Evolutionary conservation across 495 filamentous ascomycete genomes (phyloP).

Genomic region (Penicillium arizonense): DNA sequence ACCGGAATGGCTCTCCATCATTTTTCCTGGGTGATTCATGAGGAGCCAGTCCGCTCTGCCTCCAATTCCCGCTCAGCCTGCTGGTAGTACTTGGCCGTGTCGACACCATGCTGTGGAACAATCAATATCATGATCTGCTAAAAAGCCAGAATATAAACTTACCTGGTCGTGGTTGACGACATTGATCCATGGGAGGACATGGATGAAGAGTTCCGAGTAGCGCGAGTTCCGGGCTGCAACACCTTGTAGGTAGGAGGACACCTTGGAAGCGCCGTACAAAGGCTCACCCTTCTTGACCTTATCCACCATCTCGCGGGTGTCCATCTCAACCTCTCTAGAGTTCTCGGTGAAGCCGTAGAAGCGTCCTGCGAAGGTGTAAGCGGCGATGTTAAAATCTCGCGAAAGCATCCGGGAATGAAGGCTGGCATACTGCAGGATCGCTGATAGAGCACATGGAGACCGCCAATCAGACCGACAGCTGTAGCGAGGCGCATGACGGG

Average conservation of each 20-base stretch:
- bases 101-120: slow-evolving; percentile 75
- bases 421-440: slow-evolving; percentile 60
- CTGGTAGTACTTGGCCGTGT: slow-evolving; percentile 97
- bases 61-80: slow-evolving; percentile 95
- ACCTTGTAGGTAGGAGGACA: slow-evolving; percentile 88
- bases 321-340: slow-evolving; percentile 84
- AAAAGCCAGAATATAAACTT: slow-evolving; percentile 11
- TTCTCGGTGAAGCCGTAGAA: slow-evolving; percentile 97
- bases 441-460: slow-evolving; percentile 78
- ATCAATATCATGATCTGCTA: slow-evolving; percentile 8
- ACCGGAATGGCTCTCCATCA: slow-evolving; percentile 6
- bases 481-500: slow-evolving; percentile 76
- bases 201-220: slow-evolving; percentile 78
- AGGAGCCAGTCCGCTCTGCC: slow-evolving; percentile 54
- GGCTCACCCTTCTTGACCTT: slow-evolving; percentile 89
- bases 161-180: slow-evolving; percentile 92
- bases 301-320: slow-evolving; percentile 97
- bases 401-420: neutral
- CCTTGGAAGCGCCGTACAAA: slow-evolving; percentile 76
- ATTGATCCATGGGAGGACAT: slow-evolving; percentile 93
- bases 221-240: slow-evolving; percentile 89
- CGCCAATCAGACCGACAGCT: slow-evolving; percentile 68
- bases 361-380: slow-evolving; percentile 46
- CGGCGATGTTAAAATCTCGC: neutral
- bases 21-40: slow-evolving; percentile 14